Evolutionary conservation across 257 asterid species (phyloP), one percentile per base, ranked within the genome.

Genomic region (Dorcoceras hygrometricum): DNA sequence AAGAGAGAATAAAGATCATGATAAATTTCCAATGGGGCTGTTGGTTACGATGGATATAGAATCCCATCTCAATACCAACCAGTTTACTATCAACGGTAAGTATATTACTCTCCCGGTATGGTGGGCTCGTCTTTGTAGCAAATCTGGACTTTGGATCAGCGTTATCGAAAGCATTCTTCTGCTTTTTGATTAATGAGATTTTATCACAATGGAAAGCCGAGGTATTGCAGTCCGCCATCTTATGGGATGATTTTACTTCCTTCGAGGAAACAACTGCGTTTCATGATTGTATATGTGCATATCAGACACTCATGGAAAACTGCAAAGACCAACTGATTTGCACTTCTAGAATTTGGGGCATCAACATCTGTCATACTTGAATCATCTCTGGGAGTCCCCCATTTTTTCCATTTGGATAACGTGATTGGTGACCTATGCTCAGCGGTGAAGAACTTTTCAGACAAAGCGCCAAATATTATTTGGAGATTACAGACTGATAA

Each of bases 401-500:
- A 14, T 65, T 74, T 66, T 71, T 74, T 90, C 55, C 64, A 66
- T 75, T 71, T 90, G 79, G 92, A 87, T 77, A 70, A 71, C 71
- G 77, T 77, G 68, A 75, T 85, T 57, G 77, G 68, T 51, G 75
- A 81, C 74, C 67, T 86, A 68, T 93, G 95, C 80, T 70, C 66
- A 31, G 88, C 90, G 51, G 27, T 90, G 24, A 88, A 83, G 75
- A 79, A 66, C 69, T 79, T 90, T 62, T 86, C 95, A 26, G 78
- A 71, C 57, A 72, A 78, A 63, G 95, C 97, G 39, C 99, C 99
- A 32, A 86, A 79, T 77, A 85, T 93, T 65, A 63, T 74, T 69
- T 90, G 91, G 92, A 83, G 99, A 74, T 76, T 90, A 55, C 87
- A 80, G 72, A 73, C 90, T 60, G 99, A 93, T 80, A 83, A 84